Conservation (phyloP, 441 rosid genomes). For the Brassica balearica region DNA sequence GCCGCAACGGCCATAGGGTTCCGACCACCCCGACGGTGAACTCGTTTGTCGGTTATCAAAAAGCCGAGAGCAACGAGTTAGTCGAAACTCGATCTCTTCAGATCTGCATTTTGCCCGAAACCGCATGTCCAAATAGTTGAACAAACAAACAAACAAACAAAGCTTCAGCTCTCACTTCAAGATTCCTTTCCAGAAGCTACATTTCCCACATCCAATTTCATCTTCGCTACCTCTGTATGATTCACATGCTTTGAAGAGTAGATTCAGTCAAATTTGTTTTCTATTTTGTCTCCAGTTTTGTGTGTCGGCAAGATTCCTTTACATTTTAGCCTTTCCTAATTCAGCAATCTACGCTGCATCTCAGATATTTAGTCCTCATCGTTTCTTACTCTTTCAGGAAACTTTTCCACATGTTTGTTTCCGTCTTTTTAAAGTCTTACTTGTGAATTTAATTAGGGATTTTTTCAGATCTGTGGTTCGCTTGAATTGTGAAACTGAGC, state of each 20-base stretch:
- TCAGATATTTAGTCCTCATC: slow-evolving; percentile 7
- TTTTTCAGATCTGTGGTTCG: slow-evolving; percentile 27
- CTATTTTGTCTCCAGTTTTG: slow-evolving; percentile 24
- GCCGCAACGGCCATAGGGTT: slow-evolving; percentile 24
- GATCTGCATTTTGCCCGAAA: slow-evolving; percentile 27
- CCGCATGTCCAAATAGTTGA: slow-evolving; percentile 16
- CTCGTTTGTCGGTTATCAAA: background rate
- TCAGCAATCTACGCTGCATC: slow-evolving; percentile 37
- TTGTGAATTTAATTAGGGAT: slow-evolving; percentile 4
- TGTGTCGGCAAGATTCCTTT: slow-evolving; percentile 41
- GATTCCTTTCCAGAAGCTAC: slow-evolving; percentile 22
- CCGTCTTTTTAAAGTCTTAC: background rate
- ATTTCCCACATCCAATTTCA: background rate
- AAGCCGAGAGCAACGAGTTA: background rate
- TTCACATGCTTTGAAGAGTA: background rate
- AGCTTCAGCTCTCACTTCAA: background rate
- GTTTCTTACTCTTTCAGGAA: slow-evolving; percentile 30
- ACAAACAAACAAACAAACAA: background rate
- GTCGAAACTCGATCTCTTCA: slow-evolving; percentile 2
- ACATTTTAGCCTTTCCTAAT: slow-evolving; percentile 33
- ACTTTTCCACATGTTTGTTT: background rate
- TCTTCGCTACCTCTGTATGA: background rate
- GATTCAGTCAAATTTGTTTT: background rate
- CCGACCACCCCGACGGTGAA: slow-evolving; percentile 11
- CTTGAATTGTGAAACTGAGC: background rate